A percentile compares a stretch with the other conserved stretches of the same genome.
phyloP scores from a whole-genome alignment of 805 yeast species.

The Pichia gijzeniarum region DNA sequence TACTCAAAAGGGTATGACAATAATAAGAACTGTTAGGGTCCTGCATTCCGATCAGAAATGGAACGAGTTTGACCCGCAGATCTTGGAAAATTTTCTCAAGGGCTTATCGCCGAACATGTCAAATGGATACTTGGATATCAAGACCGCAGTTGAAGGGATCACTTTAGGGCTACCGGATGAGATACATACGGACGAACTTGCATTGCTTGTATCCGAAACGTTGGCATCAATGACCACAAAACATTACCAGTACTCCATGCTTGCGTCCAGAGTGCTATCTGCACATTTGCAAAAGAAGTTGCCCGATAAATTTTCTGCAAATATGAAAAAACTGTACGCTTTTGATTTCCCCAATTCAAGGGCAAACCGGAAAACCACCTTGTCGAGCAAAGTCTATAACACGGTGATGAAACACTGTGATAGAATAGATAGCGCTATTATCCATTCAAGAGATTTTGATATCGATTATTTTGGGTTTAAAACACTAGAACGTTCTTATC shows the following conservation, averaged over 20 bases:
- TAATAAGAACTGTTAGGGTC: neutral
- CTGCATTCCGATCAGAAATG: neutral
- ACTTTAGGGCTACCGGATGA: slow-evolving; percentile 43
- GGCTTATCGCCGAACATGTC: slow-evolving; percentile 31
- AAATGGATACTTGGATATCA: slow-evolving; percentile 38
- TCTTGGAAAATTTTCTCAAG: slow-evolving; percentile 11
- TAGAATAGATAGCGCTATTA: slow-evolving; percentile 61
- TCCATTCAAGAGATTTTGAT: slow-evolving; percentile 64
- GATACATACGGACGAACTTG: slow-evolving; percentile 37
- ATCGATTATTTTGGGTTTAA: slow-evolving; percentile 85
- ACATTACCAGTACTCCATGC: slow-evolving; percentile 87
- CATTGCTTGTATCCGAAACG: slow-evolving; percentile 71
- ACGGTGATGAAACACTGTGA: slow-evolving; percentile 54
- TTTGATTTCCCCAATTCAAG: slow-evolving; percentile 46
- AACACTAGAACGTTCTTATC: slow-evolving; percentile 84
- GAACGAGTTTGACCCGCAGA: slow-evolving; percentile 10
- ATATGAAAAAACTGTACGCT: slow-evolving; percentile 42
- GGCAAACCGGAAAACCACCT: neutral
- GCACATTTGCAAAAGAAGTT: slow-evolving; percentile 81
- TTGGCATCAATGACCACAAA: slow-evolving; percentile 91
- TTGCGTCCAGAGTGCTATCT: slow-evolving; percentile 88
- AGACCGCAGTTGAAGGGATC: slow-evolving; percentile 41
- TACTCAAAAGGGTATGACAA: neutral
- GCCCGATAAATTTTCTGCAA: slow-evolving; percentile 68
- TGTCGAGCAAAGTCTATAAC: slow-evolving; percentile 32